Percentiles rank a stretch among this genome's conserved stretches.
Conservation (phyloP, 257 asterid species). For the Primulina huaijiensis region DNA sequence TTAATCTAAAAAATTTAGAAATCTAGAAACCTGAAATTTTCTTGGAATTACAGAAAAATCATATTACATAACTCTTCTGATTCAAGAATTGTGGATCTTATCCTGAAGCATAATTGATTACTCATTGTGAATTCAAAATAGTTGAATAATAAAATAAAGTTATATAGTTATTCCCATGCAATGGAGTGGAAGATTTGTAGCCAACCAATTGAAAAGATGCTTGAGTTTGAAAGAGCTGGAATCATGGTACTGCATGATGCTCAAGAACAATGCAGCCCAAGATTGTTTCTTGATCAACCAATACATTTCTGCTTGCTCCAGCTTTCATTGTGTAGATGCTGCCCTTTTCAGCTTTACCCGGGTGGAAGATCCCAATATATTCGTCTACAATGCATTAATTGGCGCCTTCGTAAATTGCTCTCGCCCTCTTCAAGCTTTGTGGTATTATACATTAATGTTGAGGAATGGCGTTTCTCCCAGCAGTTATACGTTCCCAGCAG, state of each 20-base stretch:
- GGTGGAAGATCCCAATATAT: conserved; percentile 45
- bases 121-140: background rate
- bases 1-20: no score
- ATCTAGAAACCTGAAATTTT: no score
- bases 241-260: conserved; percentile 47
- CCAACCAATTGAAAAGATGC: conserved; percentile 44
- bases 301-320: conserved; percentile 62
- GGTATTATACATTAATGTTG: conserved; percentile 46
- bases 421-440: conserved; percentile 43
- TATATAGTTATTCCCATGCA: conserved; percentile 24
- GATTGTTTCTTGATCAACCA: conserved; percentile 73
- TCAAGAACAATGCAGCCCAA: conserved; percentile 46
- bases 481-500: conserved; percentile 58
- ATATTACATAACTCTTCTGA: no score
- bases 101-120: background rate
- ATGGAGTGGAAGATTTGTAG: conserved; percentile 30
- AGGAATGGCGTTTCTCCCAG: conserved; percentile 46
- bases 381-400: conserved; percentile 56
- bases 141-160: no score
- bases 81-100: no score
- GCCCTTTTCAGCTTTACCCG: conserved; percentile 49
- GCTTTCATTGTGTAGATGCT: conserved; percentile 32
- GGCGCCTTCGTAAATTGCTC: conserved; percentile 49
- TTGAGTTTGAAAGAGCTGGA: conserved; percentile 50
- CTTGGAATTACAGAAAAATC: no score